Conservation (phyloP, 169 alveolate genomes). For the Miamiensis avidus region DNA sequence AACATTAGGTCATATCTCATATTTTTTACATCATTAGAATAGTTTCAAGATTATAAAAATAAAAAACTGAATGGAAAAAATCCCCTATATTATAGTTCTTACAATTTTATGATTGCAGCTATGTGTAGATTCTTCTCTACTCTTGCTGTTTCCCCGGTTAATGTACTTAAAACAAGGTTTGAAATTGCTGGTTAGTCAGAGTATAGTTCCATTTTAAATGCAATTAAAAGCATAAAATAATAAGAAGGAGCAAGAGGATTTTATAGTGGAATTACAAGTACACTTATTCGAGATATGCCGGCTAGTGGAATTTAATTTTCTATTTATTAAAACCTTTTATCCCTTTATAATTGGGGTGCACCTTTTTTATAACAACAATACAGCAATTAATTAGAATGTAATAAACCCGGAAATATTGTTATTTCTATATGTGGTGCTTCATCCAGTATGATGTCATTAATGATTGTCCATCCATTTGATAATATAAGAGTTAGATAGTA, state of each 20-base stretch:
- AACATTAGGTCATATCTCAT: conserved; percentile 4
- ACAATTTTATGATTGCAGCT: conserved; percentile 26
- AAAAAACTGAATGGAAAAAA: neutral
- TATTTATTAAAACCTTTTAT: neutral
- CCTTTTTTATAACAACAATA: too few species aligned
- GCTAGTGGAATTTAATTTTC: conserved; percentile 27
- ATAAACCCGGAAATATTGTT: neutral
- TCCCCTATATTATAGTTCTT: neutral
- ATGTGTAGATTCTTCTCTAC: neutral
- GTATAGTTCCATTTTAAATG: conserved; percentile 15
- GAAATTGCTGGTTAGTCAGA: conserved; percentile 33
- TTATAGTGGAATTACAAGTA: conserved; percentile 34
- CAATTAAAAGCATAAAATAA: conserved; percentile 11
- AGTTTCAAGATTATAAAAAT: conserved; percentile 9
- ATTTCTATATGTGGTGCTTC: conserved; percentile 22
- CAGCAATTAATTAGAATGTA: neutral
- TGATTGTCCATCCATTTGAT: conserved; percentile 13
- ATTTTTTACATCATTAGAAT: conserved; percentile 27
- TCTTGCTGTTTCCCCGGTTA: conserved; percentile 12
- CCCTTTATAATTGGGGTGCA: neutral
- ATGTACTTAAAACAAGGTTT: conserved; percentile 30
- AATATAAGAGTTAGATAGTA: conserved; percentile 27
- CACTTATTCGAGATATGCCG: conserved; percentile 25
- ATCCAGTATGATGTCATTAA: neutral
- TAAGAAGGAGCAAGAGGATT: conserved; percentile 38